Base-by-base conservation (phyloP, 2,329 filamentous ascomycete species). In the Talaromyces sp. region DNA sequence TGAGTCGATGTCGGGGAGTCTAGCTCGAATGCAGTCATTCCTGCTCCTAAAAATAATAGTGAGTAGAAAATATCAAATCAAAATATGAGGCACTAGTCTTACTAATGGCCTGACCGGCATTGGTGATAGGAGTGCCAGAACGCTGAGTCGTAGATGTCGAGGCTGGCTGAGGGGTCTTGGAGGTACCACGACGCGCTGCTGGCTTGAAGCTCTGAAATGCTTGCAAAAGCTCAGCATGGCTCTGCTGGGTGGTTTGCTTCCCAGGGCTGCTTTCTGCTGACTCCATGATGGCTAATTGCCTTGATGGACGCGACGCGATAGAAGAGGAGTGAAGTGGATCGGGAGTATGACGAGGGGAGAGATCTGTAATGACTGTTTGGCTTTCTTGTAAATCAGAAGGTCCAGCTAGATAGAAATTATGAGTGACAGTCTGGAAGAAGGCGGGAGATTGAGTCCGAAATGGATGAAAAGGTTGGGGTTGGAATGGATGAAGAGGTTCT, bases 201-300 rank as follows among this genome's bases (percentile, higher is more conserved):
- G 53, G 54, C 8, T 27, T 63, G 43, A 34, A 66, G 45, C 19
- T 59, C 8, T 63, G 53, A 31, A 66, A 66, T 1, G 60, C 34
- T 51, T 59, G 51, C 8, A 66, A 36, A 1, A 66, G 60, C 27
- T 58, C 43, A 19, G 51, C 36, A 25, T 34, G 38, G 25, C 51
- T 56, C 22, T 65, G 29, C 8, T 53, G 31, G 10, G 7, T 61
- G 3, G 11, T 13, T 27, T 62, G 19, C 19, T 6, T 15, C 4
- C 17, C 47, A 45, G 36, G 47, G 6, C 47, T 56, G 34, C 38
- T 31, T 22, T 13, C 47, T 49, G 7, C 31, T n/a, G 58, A 43
- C 31, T 49, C 58, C 64, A 65, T 65, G 36, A 45, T 38, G 49
- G 3, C 4, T 45, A 15, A n/a, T 13, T n/a, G n/a, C n/a, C n/a